Conservation (phyloP, 768 basidiomycete species). For the Boletus vinaceobasis region DNA sequence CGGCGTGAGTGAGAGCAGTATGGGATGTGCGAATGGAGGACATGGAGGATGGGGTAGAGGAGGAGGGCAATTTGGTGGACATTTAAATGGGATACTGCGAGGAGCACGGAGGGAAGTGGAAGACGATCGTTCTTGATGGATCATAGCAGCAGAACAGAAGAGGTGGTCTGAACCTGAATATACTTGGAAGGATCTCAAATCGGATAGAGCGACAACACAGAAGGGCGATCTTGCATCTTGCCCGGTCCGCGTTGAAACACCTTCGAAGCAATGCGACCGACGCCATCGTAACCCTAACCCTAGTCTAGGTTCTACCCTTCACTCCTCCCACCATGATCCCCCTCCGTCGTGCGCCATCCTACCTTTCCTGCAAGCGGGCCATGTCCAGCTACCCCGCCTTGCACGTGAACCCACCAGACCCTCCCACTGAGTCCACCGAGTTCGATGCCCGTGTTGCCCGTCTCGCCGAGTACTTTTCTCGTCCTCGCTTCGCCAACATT, state of each 20-base stretch:
- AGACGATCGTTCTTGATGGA: constrained; percentile 10
- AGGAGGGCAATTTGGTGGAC: constrained; percentile 1
- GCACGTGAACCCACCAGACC: constrained; percentile 56
- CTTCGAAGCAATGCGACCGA: constrained; percentile 1
- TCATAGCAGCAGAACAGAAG: background rate
- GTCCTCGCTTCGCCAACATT: constrained; percentile 68
- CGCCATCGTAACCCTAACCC: constrained; percentile 32
- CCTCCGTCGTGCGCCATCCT: background rate
- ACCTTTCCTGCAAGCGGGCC: constrained; percentile 17
- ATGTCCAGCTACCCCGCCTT: constrained; percentile 39
- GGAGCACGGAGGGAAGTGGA: constrained; percentile 21
- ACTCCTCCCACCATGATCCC: constrained; percentile 31
- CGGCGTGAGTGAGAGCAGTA: constrained; percentile 48
- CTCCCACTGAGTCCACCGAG: constrained; percentile 51
- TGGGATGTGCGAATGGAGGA: constrained; percentile 36
- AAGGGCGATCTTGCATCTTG: constrained; percentile 18
- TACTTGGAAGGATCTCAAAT: background rate
- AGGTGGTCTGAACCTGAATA: background rate
- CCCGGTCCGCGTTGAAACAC: background rate
- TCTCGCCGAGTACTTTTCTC: constrained; percentile 69
- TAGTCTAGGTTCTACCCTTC: constrained; percentile 35
- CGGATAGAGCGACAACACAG: constrained; percentile 2
- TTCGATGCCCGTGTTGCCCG: constrained; percentile 62
- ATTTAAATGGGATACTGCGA: constrained; percentile 21
- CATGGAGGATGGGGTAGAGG: constrained; percentile 6